These are phyloP conservation scores for Diplodia intermedia DNA, from an alignment of 2,329 filamentous ascomycete genomes.

Conservation along the genomic window DNA sequence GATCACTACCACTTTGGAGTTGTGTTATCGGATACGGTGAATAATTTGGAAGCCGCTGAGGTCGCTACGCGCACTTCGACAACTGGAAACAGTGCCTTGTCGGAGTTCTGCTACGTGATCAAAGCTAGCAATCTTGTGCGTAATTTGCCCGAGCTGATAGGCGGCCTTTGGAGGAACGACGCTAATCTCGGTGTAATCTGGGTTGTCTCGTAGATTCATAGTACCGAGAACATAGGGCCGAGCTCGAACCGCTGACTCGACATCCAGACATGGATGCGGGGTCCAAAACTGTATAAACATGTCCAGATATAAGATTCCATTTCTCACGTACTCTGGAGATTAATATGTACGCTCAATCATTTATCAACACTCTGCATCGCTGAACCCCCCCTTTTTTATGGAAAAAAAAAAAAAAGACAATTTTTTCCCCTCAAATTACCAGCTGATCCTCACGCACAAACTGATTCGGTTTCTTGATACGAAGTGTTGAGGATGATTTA, in stretches of 20 bases:
- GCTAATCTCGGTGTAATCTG: neutral
- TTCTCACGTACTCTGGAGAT: too few species aligned
- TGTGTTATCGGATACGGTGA: neutral
- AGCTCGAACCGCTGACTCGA: neutral
- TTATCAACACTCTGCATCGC: too few species aligned
- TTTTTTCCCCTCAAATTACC: too few species aligned
- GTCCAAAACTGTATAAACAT: too few species aligned
- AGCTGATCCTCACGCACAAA: too few species aligned
- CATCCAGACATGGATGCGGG: too few species aligned
- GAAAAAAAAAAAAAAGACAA: too few species aligned
- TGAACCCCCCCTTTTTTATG: too few species aligned
- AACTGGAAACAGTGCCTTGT: neutral
- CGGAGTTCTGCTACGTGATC: neutral
- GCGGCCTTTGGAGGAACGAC: neutral
- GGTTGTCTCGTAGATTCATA: neutral
- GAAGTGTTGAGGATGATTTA: too few species aligned
- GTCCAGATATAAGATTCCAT: too few species aligned
- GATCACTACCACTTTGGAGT: neutral
- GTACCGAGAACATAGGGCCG: neutral
- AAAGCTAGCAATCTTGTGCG: neutral
- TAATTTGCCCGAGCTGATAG: neutral
- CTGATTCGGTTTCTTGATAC: too few species aligned
- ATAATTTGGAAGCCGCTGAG: neutral
- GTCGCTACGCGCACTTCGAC: neutral
- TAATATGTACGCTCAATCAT: too few species aligned